A percentile compares a stretch with the other conserved stretches of the same genome.
Evolutionary conservation across 768 basidiomycete species (phyloP).

Genomic region (Candolleomyces efflorescens): DNA sequence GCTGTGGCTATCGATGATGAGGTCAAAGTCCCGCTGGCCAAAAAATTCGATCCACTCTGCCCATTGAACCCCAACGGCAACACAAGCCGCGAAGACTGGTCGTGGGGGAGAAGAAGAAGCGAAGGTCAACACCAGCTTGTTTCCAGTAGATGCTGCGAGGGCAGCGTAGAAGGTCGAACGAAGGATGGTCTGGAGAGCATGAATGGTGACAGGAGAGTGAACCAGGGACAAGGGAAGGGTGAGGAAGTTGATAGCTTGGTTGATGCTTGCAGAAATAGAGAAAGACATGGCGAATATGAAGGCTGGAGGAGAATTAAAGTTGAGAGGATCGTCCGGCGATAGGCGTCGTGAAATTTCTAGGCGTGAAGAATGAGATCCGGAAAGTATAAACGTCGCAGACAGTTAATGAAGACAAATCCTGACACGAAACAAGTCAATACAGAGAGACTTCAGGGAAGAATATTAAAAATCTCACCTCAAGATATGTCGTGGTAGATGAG

Average conservation of each 20-base stretch:
- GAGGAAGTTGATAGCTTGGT: conserved; percentile 31
- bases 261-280: conserved; percentile 20
- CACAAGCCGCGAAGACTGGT: conserved; percentile 30
- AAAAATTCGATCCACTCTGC: conserved; percentile 32
- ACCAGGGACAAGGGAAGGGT: conserved; percentile 30
- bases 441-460: background rate
- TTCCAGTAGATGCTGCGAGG: conserved; percentile 11
- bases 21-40: conserved; percentile 29
- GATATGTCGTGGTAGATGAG: conserved; percentile 3
- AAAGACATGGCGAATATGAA: background rate
- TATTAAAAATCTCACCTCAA: conserved; percentile 4
- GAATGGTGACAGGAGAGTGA: conserved; percentile 19
- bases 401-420: background rate
- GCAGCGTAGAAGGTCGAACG: conserved; percentile 20
- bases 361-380: background rate
- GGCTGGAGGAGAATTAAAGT: background rate
- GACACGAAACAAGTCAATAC: background rate
- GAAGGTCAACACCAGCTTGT: conserved; percentile 22
- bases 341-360: background rate
- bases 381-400: background rate
- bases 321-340: conserved; percentile 7
- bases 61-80: conserved; percentile 29
- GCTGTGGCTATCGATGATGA: conserved; percentile 24
- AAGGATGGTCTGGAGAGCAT: conserved; percentile 25
- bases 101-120: conserved; percentile 28